Conservation (phyloP, 2,329 filamentous ascomycete genomes). For the Clonostachys chloroleuca region DNA sequence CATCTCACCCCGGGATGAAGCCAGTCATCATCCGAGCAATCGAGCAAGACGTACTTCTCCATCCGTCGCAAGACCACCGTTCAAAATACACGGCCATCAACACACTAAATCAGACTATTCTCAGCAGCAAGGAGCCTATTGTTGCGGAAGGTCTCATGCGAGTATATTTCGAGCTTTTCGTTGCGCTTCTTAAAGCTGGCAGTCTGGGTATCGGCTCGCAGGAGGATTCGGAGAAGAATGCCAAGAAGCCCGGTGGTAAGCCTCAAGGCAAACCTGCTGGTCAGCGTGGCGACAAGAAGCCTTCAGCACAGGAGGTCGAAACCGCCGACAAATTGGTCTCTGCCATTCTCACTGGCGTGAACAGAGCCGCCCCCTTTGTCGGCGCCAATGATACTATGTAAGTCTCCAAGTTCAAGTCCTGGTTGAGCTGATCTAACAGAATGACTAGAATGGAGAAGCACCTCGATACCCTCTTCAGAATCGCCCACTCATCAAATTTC, state of each 20-base stretch:
- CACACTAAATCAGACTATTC: slow-evolving; percentile 92
- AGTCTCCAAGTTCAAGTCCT: slow-evolving; percentile 16
- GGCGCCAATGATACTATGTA: slow-evolving; percentile 73
- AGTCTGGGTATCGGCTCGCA: slow-evolving; percentile 26
- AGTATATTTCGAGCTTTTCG: slow-evolving; percentile 90
- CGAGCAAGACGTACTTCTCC: slow-evolving; percentile 83
- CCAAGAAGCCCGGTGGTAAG: slow-evolving; percentile 8
- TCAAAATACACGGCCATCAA: slow-evolving; percentile 96
- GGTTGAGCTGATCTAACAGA: slow-evolving; percentile 28
- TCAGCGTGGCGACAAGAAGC: slow-evolving; percentile 4
- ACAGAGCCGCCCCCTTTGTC: slow-evolving; percentile 91
- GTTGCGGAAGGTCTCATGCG: slow-evolving; percentile 78
- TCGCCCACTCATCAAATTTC: slow-evolving; percentile 97
- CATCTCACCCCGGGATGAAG: slow-evolving; percentile 91
- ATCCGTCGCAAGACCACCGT: slow-evolving; percentile 80
- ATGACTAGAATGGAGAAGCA: slow-evolving; percentile 64
- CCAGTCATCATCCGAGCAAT: slow-evolving; percentile 77
- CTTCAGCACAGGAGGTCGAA: slow-evolving; percentile 58
- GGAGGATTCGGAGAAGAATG: slow-evolving; percentile 12
- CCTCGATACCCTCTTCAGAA: slow-evolving; percentile 88
- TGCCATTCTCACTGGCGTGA: slow-evolving; percentile 87
- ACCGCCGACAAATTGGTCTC: slow-evolving; percentile 84
- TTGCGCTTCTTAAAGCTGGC: slow-evolving; percentile 68
- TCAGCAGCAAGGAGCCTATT: slow-evolving; percentile 77
- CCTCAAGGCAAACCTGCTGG: slow-evolving; percentile 13